Conservation (phyloP, 805 yeast genomes). For the Huiozyma naganishii region DNA sequence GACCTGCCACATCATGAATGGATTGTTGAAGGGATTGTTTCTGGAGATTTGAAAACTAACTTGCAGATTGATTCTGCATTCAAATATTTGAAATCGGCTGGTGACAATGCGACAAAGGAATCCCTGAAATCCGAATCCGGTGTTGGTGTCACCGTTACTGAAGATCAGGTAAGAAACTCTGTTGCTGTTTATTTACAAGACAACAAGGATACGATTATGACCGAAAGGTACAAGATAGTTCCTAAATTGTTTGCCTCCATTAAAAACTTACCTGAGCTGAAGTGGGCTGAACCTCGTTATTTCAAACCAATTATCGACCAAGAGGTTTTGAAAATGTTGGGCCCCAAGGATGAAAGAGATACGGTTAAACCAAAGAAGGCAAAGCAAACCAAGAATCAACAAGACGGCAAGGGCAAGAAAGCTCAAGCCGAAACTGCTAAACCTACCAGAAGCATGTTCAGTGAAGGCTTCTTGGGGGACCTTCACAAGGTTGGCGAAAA, state of each 20-base stretch:
- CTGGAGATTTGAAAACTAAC: conserved; percentile 51
- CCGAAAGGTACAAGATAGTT: conserved; percentile 70
- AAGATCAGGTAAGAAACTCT: conserved; percentile 47
- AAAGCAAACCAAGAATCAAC: conserved; percentile 29
- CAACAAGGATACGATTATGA: conserved; percentile 47
- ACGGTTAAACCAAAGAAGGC: conserved; percentile 59
- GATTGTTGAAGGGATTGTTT: conserved; percentile 51
- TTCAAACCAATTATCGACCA: conserved; percentile 84
- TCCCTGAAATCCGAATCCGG: conserved; percentile 62
- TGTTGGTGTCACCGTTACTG: conserved; percentile 66
- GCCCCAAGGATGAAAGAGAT: conserved; percentile 96
- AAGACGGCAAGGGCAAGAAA: conserved; percentile 13
- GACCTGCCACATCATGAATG: conserved; percentile 38
- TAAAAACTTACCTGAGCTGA: conserved; percentile 61
- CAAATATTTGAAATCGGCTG: conserved; percentile 48
- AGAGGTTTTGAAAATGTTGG: conserved; percentile 58
- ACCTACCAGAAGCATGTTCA: conserved; percentile 62
- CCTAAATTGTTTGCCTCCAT: conserved; percentile 70
- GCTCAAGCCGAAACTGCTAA: conserved; percentile 12
- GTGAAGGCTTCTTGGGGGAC: conserved; percentile 92
- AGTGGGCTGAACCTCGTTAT: conserved; percentile 84
- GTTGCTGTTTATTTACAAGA: conserved; percentile 50
- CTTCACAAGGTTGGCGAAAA: conserved; percentile 93
- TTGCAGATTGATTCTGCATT: conserved; percentile 75
- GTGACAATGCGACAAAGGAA: conserved; percentile 30